Evolutionary conservation across 164 flowering plant genomes (phyloP), one percentile per base, ranked within the genome.

Genomic region (Amborella trichopoda): DNA sequence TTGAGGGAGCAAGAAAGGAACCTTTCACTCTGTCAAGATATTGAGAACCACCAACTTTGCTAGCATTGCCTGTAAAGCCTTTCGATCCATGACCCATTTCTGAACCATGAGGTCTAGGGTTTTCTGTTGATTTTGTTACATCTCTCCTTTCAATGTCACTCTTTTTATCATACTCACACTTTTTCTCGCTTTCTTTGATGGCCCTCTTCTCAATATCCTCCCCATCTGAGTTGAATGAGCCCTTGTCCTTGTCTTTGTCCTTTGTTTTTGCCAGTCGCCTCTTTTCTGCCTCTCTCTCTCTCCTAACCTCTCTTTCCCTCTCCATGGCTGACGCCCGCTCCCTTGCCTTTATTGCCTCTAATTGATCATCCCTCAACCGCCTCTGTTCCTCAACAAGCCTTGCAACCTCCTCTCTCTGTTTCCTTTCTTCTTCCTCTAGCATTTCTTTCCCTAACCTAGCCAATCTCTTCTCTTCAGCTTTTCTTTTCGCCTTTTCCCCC

Each of bases 401-500:
- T 23, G 98, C 94, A 49, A 90, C 95, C 66, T 90, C 98, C 68
- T 90, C 98, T 63, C 94, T 68, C 49, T 86, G 98, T 62, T 81
- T 90, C 54, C 85, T 77, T 49, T 90, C 98, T 68, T 90, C 98
- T 66, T 83, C 91, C 67, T 86, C 98, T 65, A 76, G 54, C 46
- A 77, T 70, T 59, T 90, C 98, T 66, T 66, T 90, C 68, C 83
- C 95, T 63, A 86, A 46, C 67, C 95, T 81, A 64, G 98, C 98
- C 40, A 74, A 91, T 58, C 87, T 76, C 70, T 74, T 90, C 69
- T 90, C 98, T 64, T 90, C 98, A 54, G 98, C 96, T 66, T 90
- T 90, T 58, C 96, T 68, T 5, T 93, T 83, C 18, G 98, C 95
- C 61, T 80, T 83, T 62, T 86, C 95, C 21, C 70, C 80, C 71